These are phyloP conservation scores for Gossypium armourianum DNA, from an alignment of 441 rosid species.

Conservation along the genomic window DNA sequence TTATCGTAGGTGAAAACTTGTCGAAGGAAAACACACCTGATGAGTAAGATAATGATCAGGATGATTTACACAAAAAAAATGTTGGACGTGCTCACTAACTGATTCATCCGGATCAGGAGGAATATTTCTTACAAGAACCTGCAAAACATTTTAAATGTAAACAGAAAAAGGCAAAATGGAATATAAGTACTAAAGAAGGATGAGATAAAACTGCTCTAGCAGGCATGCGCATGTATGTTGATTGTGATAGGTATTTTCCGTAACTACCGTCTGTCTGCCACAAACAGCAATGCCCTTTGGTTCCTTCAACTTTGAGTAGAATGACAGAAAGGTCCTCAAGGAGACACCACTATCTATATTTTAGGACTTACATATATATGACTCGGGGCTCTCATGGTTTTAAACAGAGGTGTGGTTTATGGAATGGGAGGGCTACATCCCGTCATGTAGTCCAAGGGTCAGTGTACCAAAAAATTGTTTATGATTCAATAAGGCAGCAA, in stretches of 20 bases:
- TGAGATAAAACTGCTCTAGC: neutral
- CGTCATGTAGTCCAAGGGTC: neutral
- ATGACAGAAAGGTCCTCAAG: neutral
- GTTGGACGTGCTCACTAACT: constrained; percentile 78
- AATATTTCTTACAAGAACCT: constrained; percentile 87
- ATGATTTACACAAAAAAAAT: constrained; percentile 71
- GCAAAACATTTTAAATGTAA: constrained; percentile 16
- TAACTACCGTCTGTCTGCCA: neutral
- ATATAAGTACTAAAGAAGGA: neutral
- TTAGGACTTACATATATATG: neutral
- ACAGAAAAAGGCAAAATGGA: neutral
- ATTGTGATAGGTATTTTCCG: neutral
- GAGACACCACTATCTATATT: neutral
- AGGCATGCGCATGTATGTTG: neutral
- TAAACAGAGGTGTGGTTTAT: neutral
- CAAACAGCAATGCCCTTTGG: neutral
- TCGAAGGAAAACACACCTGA: constrained; percentile 30
- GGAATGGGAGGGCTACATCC: neutral
- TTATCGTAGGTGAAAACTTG: neutral
- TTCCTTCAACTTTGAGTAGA: neutral
- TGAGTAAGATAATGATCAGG: constrained; percentile 52
- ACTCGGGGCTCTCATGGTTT: neutral
- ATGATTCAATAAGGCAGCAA: neutral
- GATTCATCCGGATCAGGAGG: constrained; percentile 94
- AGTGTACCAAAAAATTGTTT: neutral